Conservation (phyloP, 164 flowering plant genomes). For the grape (Vitis vinifera) region ASM3070453v1 NC_081822.1:30072001-30072500, state of each 20-base stretch:
- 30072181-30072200: neutral
- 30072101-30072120: constrained; percentile 14
- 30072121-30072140: constrained; percentile 5
- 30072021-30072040: neutral
- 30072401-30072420: no score
- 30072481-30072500: no score
- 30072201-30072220: neutral
- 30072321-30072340: no score
- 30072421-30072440: no score
- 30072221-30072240: neutral
- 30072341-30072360: no score
- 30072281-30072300: no score
- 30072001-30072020: neutral
- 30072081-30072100: neutral
- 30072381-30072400: no score
- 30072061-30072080: neutral
- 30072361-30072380: no score
- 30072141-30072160: neutral
- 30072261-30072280: neutral
- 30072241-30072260: neutral
- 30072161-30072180: no score
- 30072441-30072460: no score
- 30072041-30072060: neutral
- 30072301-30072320: no score
- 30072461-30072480: no score